Percentiles rank a stretch among this genome's conserved stretches.
Conservation (phyloP, 192 early-diverging fungal species). For the Coemansia sp. region DNA sequence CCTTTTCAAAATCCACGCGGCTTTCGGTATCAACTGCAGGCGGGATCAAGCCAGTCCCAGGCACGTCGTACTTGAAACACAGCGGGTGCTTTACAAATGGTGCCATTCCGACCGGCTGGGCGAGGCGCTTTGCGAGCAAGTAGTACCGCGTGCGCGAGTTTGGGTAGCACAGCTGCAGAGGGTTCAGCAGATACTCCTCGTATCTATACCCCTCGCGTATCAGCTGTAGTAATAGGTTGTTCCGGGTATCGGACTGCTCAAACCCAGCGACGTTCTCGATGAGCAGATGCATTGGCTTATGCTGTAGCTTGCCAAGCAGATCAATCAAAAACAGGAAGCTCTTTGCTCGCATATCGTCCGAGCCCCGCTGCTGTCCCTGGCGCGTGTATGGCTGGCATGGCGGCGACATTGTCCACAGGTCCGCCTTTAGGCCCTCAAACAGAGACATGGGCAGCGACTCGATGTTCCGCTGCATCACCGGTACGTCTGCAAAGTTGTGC, state of each 20-base stretch:
- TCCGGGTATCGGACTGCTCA: conserved; percentile 64
- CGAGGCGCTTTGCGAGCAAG: conserved; percentile 51
- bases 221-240: conserved; percentile 57
- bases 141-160: conserved; percentile 81
- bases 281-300: conserved; percentile 62
- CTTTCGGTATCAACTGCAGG: conserved; percentile 33
- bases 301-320: conserved; percentile 56
- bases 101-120: conserved; percentile 16
- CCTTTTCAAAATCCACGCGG: conserved; percentile 46
- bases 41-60: conserved; percentile 33
- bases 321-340: conserved; percentile 73
- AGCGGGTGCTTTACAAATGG: conserved; percentile 31
- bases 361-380: conserved; percentile 68
- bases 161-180: conserved; percentile 71
- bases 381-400: conserved; percentile 83
- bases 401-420: conserved; percentile 81
- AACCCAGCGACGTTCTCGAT: conserved; percentile 85
- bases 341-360: conserved; percentile 67
- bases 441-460: conserved; percentile 59
- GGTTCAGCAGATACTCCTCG: conserved; percentile 74
- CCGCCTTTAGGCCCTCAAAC: conserved; percentile 62
- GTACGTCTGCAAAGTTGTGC: conserved; percentile 59
- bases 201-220: conserved; percentile 58
- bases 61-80: conserved; percentile 23
- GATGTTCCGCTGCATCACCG: conserved; percentile 57